Base-by-base conservation (phyloP, 768 basidiomycete species). In the Tricholomella constricta region DNA sequence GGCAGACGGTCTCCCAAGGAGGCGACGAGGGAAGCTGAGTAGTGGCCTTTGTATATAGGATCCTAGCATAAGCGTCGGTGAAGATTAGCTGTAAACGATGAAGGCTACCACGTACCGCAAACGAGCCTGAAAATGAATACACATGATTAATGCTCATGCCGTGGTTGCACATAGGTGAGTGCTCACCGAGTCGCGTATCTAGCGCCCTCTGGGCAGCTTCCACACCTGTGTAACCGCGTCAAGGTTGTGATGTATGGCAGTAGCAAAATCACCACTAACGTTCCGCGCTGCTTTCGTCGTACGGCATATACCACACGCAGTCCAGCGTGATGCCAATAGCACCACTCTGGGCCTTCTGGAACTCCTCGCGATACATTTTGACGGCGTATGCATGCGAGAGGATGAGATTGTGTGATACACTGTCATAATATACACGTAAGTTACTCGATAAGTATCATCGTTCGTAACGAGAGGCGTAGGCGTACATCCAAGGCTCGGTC, bases 261-360 rank as follows among this genome's bases (percentile, higher is more conserved):
- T 35, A 36, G 50, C 34, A 25, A 26, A 32, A 11, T 25, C 6
- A 46, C 7, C 10, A 71, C 83, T 57, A 63, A 89, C 88, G 86
- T 62, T 83, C 79, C 0, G 83, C 79, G 19, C 66, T 72, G 48
- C 85, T 76, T 56, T 87, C 82, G n/a, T 61, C 60, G 56, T 81
- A 89, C 7, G 89, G 88, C 56, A 84, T 78, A 43, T 78, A 77
- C 79, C 81, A 86, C 52, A 82, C 76, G 12, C 82, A 80, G 58
- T 89, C 87, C 36, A 90, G 72, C 0, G 89, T 90, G 62, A 91
- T 85, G 2, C 87, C 88, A 57, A 90, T 86, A 37, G 71, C 64
- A 14, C 87, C 89, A 9, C 76, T 73, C 59, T 88, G 83, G 1
- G 54, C 61, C 2, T 72, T 54, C 65, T 82, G 77, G 74, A 82